A percentile compares a stretch with the other conserved stretches of the same genome.
These are phyloP conservation scores for Malassezia yamatoensis DNA, from an alignment of 1,284 basidiomycete species.

Conservation along the genomic window DNA sequence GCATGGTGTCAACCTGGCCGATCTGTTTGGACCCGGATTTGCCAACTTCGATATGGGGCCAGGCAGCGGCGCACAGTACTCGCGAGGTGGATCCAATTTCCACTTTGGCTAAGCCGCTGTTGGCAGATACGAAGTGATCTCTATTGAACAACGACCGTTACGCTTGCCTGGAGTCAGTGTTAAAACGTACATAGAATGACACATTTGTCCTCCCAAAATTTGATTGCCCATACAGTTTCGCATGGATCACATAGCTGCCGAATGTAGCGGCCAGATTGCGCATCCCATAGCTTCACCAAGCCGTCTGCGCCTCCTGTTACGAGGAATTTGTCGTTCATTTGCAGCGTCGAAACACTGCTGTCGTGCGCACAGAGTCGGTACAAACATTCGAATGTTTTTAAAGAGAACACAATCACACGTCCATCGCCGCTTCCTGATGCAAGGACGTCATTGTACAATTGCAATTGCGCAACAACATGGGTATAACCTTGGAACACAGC, in stretches of 20 bases:
- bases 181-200: constrained; percentile 60
- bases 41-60: constrained; percentile 27
- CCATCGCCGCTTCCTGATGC: constrained; percentile 89
- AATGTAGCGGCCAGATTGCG: constrained; percentile 37
- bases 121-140: constrained; percentile 55
- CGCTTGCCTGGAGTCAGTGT: constrained; percentile 51
- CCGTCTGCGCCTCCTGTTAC: constrained; percentile 75
- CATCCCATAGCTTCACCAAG: constrained; percentile 69
- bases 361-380: constrained; percentile 58
- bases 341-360: constrained; percentile 78
- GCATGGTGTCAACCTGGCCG: constrained; percentile 39
- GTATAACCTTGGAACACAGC: constrained; percentile 87
- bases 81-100: constrained; percentile 6
- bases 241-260: constrained; percentile 39
- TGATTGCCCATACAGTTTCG: constrained; percentile 80
- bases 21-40: constrained; percentile 29
- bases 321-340: constrained; percentile 60
- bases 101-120: constrained; percentile 9
- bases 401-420: constrained; percentile 76
- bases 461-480: constrained; percentile 83
- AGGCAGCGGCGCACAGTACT: constrained; percentile 14
- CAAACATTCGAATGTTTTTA: constrained; percentile 54
- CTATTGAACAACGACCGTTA: constrained; percentile 74
- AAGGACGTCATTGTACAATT: constrained; percentile 63
- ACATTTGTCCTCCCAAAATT: constrained; percentile 65